phyloP scores from a whole-genome alignment of 1,284 basidiomycete species.

The Ceratobasidium sp. region DNA sequence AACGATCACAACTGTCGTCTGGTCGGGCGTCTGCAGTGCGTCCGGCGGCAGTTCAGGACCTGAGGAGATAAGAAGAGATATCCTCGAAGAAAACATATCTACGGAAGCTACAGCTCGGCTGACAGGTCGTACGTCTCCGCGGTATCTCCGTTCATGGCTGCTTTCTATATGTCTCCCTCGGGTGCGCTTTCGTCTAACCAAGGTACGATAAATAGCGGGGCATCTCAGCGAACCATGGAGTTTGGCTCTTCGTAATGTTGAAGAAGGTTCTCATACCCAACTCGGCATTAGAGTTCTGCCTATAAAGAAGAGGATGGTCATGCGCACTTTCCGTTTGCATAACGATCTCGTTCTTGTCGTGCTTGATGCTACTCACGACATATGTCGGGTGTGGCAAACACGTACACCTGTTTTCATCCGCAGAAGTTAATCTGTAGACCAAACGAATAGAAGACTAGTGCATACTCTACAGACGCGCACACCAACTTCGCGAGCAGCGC shows the following conservation, averaged over 20 bases:
- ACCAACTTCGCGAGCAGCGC: constrained; percentile 90
- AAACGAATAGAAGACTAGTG: constrained; percentile 48
- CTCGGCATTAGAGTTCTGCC: constrained; percentile 21
- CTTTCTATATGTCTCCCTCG: constrained; percentile 81
- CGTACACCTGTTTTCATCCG: constrained; percentile 69
- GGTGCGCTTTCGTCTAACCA: constrained; percentile 82
- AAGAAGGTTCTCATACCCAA: constrained; percentile 89
- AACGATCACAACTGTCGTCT: constrained; percentile 75
- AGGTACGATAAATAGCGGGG: constrained; percentile 88
- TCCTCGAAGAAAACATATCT: constrained; percentile 54
- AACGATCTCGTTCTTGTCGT: constrained; percentile 66
- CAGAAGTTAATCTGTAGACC: constrained; percentile 21
- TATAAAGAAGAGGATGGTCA: constrained; percentile 8
- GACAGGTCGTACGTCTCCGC: constrained; percentile 83
- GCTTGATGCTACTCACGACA: constrained; percentile 82
- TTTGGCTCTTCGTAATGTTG: constrained; percentile 95
- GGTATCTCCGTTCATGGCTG: constrained; percentile 68
- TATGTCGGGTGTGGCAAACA: constrained; percentile 81
- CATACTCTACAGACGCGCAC: constrained; percentile 89
- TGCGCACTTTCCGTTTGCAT: constrained; percentile 81
- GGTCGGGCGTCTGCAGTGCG: constrained; percentile 82
- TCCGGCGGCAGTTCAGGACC: constrained; percentile 84
- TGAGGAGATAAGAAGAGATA: constrained; percentile 55
- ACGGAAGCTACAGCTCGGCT: constrained; percentile 88
- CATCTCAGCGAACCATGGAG: constrained; percentile 97